Percentiles rank a stretch among this genome's conserved stretches.
Conservation (phyloP, 805 yeast genomes). For the Osmozyma mogii region DNA sequence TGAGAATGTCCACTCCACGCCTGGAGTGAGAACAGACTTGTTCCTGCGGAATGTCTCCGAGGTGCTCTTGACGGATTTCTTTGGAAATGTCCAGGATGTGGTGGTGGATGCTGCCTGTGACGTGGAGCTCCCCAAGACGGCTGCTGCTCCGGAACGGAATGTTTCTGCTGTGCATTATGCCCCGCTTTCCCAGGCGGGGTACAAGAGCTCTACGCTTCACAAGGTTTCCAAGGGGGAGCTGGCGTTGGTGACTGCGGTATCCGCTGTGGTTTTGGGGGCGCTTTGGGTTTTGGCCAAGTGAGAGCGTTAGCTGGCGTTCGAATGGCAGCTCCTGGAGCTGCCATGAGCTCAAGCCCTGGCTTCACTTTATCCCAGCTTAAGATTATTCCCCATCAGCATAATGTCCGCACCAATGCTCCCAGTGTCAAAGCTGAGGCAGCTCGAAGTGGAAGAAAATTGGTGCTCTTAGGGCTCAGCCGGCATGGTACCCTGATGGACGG, state of each 20-base stretch:
- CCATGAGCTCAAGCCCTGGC: background rate
- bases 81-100: conserved; percentile 84
- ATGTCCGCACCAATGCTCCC: no score
- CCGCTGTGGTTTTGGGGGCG: conserved; percentile 10
- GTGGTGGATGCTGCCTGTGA: conserved; percentile 56
- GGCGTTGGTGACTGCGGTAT: conserved; percentile 8
- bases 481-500: no score
- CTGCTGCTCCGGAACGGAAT: no score
- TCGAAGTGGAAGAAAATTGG: no score
- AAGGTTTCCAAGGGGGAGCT: conserved; percentile 10
- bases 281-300: conserved; percentile 12
- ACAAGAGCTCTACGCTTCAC: conserved; percentile 7
- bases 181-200: conserved; percentile 4
- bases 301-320: background rate
- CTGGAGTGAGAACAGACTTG: conserved; percentile 85
- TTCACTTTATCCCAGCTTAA: background rate
- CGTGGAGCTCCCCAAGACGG: no score
- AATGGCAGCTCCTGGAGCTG: background rate
- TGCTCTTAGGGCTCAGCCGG: no score
- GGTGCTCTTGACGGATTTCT: conserved; percentile 83
- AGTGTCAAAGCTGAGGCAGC: no score
- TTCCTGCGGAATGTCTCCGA: conserved; percentile 57
- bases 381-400: background rate
- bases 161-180: no score
- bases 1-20: conserved; percentile 81